These are phyloP conservation scores for Vitis labrusca DNA, from an alignment of 164 flowering plant genomes.

Conservation along the genomic window DNA sequence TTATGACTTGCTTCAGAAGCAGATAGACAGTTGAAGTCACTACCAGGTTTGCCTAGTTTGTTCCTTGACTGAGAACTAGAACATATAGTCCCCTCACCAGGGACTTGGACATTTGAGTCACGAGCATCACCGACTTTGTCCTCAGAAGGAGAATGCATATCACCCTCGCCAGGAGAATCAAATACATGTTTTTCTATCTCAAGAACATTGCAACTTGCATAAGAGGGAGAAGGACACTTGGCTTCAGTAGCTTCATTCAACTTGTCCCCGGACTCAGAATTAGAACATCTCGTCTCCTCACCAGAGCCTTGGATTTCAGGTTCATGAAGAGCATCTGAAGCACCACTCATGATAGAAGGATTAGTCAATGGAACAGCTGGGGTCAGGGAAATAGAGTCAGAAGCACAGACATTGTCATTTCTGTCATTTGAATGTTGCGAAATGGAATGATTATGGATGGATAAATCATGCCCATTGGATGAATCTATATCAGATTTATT, in stretches of 20 bases:
- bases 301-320: conserved; percentile 4
- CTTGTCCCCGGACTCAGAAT: conserved; percentile 7
- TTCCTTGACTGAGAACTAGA: conserved; percentile 6
- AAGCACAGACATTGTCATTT: conserved; percentile 18
- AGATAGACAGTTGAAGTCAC: conserved; percentile 4
- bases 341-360: conserved; percentile 16
- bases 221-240: conserved; percentile 11
- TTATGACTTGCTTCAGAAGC: conserved; percentile 10
- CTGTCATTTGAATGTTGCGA: conserved; percentile 5
- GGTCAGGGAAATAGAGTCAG: conserved; percentile 16
- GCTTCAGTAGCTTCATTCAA: conserved; percentile 14
- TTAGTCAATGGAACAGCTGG: conserved; percentile 15
- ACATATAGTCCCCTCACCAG: conserved; percentile 1
- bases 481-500: conserved; percentile 30
- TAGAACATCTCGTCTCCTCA: conserved; percentile 1
- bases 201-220: conserved; percentile 1
- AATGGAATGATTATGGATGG: conserved; percentile 16
- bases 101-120: conserved; percentile 11
- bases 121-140: conserved; percentile 14
- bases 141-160: not conserved
- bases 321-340: conserved; percentile 24
- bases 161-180: not conserved
- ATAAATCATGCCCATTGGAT: conserved; percentile 15
- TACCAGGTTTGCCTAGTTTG: conserved; percentile 11
- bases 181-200: conserved; percentile 3